Percentiles rank a stretch among this genome's conserved stretches.
These are phyloP conservation scores for Boletus sp. DNA, from an alignment of 768 basidiomycete species.

Conservation along the genomic window DNA sequence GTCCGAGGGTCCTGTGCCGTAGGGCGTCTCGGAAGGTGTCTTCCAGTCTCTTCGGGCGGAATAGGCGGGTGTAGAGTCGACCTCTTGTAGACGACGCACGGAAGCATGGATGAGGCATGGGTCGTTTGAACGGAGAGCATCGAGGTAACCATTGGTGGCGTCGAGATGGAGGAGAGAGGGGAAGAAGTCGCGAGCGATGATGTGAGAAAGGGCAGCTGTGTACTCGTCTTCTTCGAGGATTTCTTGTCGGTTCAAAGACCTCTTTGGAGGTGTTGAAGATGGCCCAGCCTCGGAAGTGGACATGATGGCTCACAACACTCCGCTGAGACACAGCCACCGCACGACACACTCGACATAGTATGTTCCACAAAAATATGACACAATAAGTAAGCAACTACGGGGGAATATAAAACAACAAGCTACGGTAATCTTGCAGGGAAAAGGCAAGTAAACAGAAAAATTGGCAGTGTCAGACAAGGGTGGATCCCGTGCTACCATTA, in stretches of 20 bases:
- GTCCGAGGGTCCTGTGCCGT: constrained; percentile 53
- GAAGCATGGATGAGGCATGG: constrained; percentile 72
- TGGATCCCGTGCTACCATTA: constrained; percentile 17
- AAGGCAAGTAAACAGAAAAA: constrained; percentile 13
- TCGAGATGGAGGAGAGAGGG: constrained; percentile 88
- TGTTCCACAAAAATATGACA: constrained; percentile 10
- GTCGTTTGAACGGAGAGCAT: constrained; percentile 74
- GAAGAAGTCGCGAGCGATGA: constrained; percentile 98
- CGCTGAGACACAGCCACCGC: constrained; percentile 12
- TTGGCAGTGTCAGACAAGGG: constrained; percentile 1
- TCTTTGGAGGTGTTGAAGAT: constrained; percentile 32
- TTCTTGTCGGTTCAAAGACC: constrained; percentile 68
- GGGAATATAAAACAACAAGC: constrained; percentile 16
- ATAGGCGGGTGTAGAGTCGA: constrained; percentile 48
- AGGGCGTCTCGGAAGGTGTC: constrained; percentile 65
- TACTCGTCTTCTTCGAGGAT: constrained; percentile 94
- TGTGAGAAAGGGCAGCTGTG: constrained; percentile 81
- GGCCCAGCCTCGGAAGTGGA: constrained; percentile 28
- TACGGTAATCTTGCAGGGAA: constrained; percentile 7
- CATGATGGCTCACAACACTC: constrained; percentile 20
- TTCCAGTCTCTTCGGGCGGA: constrained; percentile 34
- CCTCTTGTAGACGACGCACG: constrained; percentile 67
- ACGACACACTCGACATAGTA: neutral
- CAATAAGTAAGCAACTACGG: constrained; percentile 10
- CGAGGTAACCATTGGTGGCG: constrained; percentile 82